A percentile compares a stretch with the other conserved stretches of the same genome.
These are phyloP conservation scores for Aspergillus terreus DNA, from an alignment of 2,329 filamentous ascomycete genomes.

Conservation along the genomic window DNA sequence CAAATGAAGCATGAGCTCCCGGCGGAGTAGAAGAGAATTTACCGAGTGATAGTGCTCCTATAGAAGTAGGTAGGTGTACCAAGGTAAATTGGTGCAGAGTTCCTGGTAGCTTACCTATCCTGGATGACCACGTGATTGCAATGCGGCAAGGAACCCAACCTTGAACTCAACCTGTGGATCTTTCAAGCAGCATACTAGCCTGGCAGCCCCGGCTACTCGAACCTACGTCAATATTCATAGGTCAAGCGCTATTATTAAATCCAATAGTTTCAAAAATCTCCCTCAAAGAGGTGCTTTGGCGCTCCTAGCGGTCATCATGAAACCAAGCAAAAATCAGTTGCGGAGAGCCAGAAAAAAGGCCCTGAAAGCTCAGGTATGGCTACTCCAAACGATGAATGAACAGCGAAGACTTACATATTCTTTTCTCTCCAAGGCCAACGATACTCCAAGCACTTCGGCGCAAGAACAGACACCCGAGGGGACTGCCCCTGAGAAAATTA, in stretches of 20 bases:
- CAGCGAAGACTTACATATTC: not conserved
- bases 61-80: too few relatives aligned
- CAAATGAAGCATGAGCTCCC: too few relatives aligned
- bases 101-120: not conserved
- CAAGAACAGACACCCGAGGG: conserved; percentile 1
- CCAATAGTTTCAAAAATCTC: not conserved
- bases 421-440: conserved; percentile 23
- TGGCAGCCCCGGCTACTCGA: too few relatives aligned
- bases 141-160: not conserved
- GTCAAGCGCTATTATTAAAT: not conserved
- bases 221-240: not conserved
- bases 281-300: not conserved
- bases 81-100: not conserved
- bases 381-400: not conserved
- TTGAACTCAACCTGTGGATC: not conserved
- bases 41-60: too few relatives aligned
- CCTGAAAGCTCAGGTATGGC: conserved; percentile 65
- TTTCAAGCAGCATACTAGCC: too few relatives aligned
- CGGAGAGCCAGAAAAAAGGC: conserved; percentile 93
- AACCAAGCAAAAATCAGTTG: conserved; percentile 92
- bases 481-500: conserved; percentile 5
- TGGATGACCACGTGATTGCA: not conserved
- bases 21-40: too few relatives aligned
- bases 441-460: too few relatives aligned
- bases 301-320: conserved; percentile 36